Conservation (phyloP, 257 asterid species). For the Phtheirospermum japonicum region DNA sequence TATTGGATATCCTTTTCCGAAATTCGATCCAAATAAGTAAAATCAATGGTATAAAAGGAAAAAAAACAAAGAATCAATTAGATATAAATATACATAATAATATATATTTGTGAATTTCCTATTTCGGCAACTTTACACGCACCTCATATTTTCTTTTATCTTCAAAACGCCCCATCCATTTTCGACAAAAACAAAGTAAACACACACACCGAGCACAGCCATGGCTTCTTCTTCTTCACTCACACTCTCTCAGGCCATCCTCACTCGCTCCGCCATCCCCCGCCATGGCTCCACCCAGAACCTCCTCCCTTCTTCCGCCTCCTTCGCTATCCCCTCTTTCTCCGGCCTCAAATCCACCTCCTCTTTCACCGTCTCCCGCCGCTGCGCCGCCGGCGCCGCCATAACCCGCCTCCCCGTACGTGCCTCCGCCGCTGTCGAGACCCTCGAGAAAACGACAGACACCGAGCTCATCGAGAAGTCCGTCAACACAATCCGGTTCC, state of each 20-base stretch:
- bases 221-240: slow-evolving; percentile 91
- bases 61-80: background rate
- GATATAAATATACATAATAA: background rate
- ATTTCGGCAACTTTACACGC: slow-evolving; percentile 6
- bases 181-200: slow-evolving; percentile 10
- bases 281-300: slow-evolving; percentile 55
- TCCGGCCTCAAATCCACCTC: slow-evolving; percentile 59
- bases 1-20: too few relatives aligned
- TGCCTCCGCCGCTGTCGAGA: slow-evolving; percentile 70
- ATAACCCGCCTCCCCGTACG: slow-evolving; percentile 30
- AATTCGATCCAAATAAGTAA: too few relatives aligned
- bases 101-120: background rate
- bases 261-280: slow-evolving; percentile 59
- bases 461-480: slow-evolving; percentile 68
- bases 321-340: slow-evolving; percentile 47
- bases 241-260: slow-evolving; percentile 85
- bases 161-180: slow-evolving; percentile 15
- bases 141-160: slow-evolving; percentile 30
- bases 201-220: slow-evolving; percentile 29
- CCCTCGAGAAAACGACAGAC: slow-evolving; percentile 58
- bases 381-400: slow-evolving; percentile 30
- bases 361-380: slow-evolving; percentile 35
- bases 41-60: background rate
- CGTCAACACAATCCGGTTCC: slow-evolving; percentile 69
- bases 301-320: slow-evolving; percentile 32